Base-by-base conservation (phyloP, 352 stramenopile genomes). In the Peronosclerospora sorghi region DNA sequence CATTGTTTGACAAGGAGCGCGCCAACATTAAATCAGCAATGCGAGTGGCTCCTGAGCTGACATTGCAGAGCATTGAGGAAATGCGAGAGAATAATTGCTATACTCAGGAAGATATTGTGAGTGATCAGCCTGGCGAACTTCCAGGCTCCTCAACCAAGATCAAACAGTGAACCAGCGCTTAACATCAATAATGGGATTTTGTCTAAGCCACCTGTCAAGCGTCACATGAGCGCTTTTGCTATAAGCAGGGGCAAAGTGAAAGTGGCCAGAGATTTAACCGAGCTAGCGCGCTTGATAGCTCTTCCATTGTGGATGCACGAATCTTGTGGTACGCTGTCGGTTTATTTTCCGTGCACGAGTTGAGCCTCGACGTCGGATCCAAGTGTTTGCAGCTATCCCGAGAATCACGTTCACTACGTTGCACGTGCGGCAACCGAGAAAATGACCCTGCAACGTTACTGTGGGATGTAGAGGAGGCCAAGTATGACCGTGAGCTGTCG, bases 11-110 rank as follows among this genome's bases (percentile, higher is more conserved):
- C 50, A 81, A 82, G 32, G 73, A 90, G 48, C 68, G 78, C 23
- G 53, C 78, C 5, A 90, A 90, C 32, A 90, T 90, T 32, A 74
- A 90, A 39, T 86, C 75, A 18, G 78, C 78, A 10, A 83, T 90
- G 63, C 61, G 71, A 9, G 44, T 90, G 19, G 78, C 72, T 14
- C 73, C 79, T 24, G 73, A 90, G 26, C 62, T 90, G 8, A 82
- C 74, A 8, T 43, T 72, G 1, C 77, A 87, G 39, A 87, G 74
- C 42, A 83, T 87, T 36, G 69, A 86, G 15, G 62, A 71, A 28
- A 62, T 85, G 13, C 65, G 77, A 2, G 77, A 90, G 45, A 56
- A 45, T 7, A 73, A 75, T 20, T 59, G 48, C 0, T 48, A 54
- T 38, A 43, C 49, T 2, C 69, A 78, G 14, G 53, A 76, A 47